Base-by-base conservation (phyloP, 768 basidiomycete genomes). In the Psilocybe azurescens region DNA sequence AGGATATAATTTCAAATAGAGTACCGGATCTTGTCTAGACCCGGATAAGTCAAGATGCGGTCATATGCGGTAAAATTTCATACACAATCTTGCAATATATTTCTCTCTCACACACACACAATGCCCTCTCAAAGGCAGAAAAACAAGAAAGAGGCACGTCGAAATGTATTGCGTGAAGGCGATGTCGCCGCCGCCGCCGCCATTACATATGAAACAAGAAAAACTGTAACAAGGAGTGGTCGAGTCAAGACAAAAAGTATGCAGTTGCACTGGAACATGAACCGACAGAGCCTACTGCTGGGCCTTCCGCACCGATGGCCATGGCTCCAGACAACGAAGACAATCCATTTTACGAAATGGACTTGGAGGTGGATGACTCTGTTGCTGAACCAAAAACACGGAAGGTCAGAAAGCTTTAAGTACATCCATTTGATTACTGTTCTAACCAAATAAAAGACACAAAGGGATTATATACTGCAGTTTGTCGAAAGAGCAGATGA, bases 381-480 rank as follows among this genome's bases (percentile, higher is more conserved):
- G 14, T 39, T 8, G 38, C 0, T 0, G 9, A 8, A 8, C 14
- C 38, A 39, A 39, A 39, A 3, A 8, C 38, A 1, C 38, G 3
- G 14, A 39, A 39, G 38, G 38, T 14, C 7, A 1, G 38, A 24
- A 0, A 3, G 3, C 14, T 39, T 3, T 9, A 39, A 39, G 3
- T 0, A 39, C 38, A 3, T 39, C 14, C 38, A 39, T 39, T 39
- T 14, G 3, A 39, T 44, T 14, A 16, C 2, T 44, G 8, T 5
- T 44, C 7, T 44, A 1, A 13, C 4, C 5, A n/a, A 2, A 44
- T 2, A 16, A 14, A 2, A 44, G 41, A 44, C 41, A n/a, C 51
- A 52, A 8, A 1, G 30, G 6, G 51, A 61, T 28, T 61, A 61
- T 38, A 48, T 61, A 3, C 5, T 28, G 24, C 33, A 61, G 30